Conservation (phyloP, 75 land plant genomes). For the Larix kaempferi region DNA sequence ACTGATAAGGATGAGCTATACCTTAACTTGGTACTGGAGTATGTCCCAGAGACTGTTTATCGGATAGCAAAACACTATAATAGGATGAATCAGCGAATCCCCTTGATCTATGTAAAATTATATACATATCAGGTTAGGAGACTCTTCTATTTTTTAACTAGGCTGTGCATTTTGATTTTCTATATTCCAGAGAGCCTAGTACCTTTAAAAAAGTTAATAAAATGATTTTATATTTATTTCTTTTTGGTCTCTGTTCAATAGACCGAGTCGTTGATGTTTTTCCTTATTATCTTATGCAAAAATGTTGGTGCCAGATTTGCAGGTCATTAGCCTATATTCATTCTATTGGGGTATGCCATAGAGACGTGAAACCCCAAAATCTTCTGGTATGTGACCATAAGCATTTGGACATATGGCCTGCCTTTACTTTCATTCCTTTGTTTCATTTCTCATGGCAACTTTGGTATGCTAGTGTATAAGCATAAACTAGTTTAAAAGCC, state of each 20-base stretch:
- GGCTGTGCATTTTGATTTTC: background rate
- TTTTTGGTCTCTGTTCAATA: background rate
- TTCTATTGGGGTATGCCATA: slow-evolving; percentile 87
- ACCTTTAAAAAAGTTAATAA: no score
- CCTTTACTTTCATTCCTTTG: background rate
- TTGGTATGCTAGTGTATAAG: no score
- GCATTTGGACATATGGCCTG: background rate
- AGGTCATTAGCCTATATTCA: slow-evolving; percentile 92
- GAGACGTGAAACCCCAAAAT: slow-evolving; percentile 97
- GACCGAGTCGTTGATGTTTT: background rate
- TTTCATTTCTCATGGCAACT: background rate
- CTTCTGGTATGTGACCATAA: slow-evolving; percentile 74
- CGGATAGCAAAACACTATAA: slow-evolving; percentile 89
- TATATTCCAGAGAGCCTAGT: background rate
- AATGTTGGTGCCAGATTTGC: slow-evolving; percentile 53
- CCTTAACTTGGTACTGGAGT: slow-evolving; percentile 83
- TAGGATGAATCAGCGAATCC: slow-evolving; percentile 88
- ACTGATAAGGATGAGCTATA: slow-evolving; percentile 92
- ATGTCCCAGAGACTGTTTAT: slow-evolving; percentile 89
- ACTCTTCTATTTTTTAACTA: background rate
- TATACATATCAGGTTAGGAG: slow-evolving; percentile 84
- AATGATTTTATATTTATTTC: no score
- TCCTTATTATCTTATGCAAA: background rate
- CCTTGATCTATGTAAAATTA: slow-evolving; percentile 87
- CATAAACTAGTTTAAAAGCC: no score